Evolutionary conservation across 1,284 basidiomycete genomes (phyloP).

Genomic region (Mycena citricolor): DNA sequence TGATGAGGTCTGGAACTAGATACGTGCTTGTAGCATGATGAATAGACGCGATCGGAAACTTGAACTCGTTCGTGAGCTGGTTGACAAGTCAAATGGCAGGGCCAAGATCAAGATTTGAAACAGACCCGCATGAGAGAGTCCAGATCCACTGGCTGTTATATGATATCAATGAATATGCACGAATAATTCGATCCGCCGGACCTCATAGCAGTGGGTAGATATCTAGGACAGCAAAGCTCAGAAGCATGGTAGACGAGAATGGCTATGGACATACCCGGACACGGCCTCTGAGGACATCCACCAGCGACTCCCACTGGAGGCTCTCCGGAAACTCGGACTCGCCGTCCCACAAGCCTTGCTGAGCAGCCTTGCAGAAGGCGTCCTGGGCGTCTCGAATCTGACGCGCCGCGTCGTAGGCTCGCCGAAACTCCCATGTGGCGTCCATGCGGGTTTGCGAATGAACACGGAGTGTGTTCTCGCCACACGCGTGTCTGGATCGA

Average conservation of each 20-base stretch:
- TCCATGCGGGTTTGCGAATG: constrained; percentile 45
- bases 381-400: constrained; percentile 67
- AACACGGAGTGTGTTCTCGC: constrained; percentile 33
- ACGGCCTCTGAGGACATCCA: constrained; percentile 51
- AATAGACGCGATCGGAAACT: constrained; percentile 44
- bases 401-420: constrained; percentile 63
- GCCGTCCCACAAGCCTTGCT: constrained; percentile 20
- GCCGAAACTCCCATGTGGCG: constrained; percentile 43
- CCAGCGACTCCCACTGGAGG: constrained; percentile 52
- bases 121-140: constrained; percentile 10
- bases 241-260: too few species aligned
- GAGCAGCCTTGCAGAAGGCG: constrained; percentile 51
- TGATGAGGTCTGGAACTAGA: constrained; percentile 48
- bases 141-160: constrained; percentile 10
- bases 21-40: constrained; percentile 19
- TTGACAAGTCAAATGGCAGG: constrained; percentile 53
- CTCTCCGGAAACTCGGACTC: constrained; percentile 45
- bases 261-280: constrained; percentile 35
- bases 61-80: constrained; percentile 66
- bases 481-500: constrained; percentile 46
- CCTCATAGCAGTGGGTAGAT: constrained; percentile 23
- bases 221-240: too few species aligned
- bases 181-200: constrained; percentile 46
- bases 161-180: background rate
- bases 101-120: constrained; percentile 27